A percentile compares a stretch with the other conserved stretches of the same genome.
Conservation (phyloP, 116 monocot species). For the Cymodocea nodosa region DNA sequence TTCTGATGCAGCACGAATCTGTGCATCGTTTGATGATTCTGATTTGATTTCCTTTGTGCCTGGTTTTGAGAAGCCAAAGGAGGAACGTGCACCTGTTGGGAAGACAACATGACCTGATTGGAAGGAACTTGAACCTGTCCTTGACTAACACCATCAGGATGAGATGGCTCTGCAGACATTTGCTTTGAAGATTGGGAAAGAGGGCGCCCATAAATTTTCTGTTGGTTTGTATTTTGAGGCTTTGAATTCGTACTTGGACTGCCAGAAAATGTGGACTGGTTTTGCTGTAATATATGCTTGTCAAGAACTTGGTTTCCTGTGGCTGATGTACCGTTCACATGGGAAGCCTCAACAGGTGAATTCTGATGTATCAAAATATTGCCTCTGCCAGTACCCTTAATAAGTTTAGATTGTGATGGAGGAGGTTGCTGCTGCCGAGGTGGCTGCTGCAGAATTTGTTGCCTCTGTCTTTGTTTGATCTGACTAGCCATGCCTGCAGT, state of each 20-base stretch:
- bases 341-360: slow-evolving; percentile 34
- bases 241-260: slow-evolving; percentile 22
- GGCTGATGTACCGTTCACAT: slow-evolving; percentile 25
- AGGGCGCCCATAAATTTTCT: slow-evolving; percentile 30
- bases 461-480: slow-evolving; percentile 54
- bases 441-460: slow-evolving; percentile 32
- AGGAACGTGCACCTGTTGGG: slow-evolving; percentile 31
- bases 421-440: slow-evolving; percentile 22
- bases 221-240: slow-evolving; percentile 31
- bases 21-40: slow-evolving; percentile 38
- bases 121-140: slow-evolving; percentile 24
- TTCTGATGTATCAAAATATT: slow-evolving; percentile 53
- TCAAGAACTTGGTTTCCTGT: slow-evolving; percentile 42
- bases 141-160: slow-evolving; percentile 34
- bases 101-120: slow-evolving; percentile 19
- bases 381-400: slow-evolving; percentile 51
- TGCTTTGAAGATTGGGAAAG: slow-evolving; percentile 32
- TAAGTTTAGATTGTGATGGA: slow-evolving; percentile 44
- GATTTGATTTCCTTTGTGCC: slow-evolving; percentile 33
- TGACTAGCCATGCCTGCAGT: slow-evolving; percentile 23
- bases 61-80: slow-evolving; percentile 34
- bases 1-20: slow-evolving; percentile 55
- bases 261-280: slow-evolving; percentile 30
- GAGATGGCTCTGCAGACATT: slow-evolving; percentile 24
- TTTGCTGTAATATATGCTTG: slow-evolving; percentile 39